These are phyloP conservation scores for Citrus australasica DNA, from an alignment of 345 rosid genomes.

Conservation along the genomic window DNA sequence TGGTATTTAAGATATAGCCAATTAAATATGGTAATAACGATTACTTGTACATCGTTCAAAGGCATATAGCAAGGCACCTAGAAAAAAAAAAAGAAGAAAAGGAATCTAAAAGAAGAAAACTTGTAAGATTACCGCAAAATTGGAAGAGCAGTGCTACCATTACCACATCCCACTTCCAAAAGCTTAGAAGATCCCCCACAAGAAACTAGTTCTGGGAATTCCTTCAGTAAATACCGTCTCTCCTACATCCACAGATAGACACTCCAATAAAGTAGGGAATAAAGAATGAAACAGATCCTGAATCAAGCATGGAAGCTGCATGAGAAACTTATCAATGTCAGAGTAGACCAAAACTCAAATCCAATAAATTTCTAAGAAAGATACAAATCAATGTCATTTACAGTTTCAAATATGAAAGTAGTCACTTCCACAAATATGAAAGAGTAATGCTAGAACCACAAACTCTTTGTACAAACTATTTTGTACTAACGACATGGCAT, in stretches of 20 bases:
- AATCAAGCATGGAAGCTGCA: neutral
- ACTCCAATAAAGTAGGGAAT: neutral
- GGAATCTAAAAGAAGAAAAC: neutral
- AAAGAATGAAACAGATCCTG: neutral
- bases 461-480: too few species aligned
- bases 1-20: neutral
- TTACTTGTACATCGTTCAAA: neutral
- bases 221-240: slow-evolving; percentile 84
- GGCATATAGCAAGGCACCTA: neutral
- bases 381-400: neutral
- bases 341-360: neutral
- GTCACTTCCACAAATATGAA: neutral
- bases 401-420: neutral
- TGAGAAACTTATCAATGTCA: neutral
- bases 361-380: neutral
- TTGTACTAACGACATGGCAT: too few species aligned
- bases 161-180: slow-evolving; percentile 92
- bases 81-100: neutral
- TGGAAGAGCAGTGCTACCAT: slow-evolving; percentile 79
- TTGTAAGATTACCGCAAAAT: slow-evolving; percentile 52
- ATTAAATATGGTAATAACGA: neutral
- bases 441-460: neutral
- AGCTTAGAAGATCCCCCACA: slow-evolving; percentile 46
- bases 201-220: slow-evolving; percentile 74
- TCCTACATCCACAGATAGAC: slow-evolving; percentile 41